Evolutionary conservation across 2,329 filamentous ascomycete genomes (phyloP), one percentile per base, ranked within the genome.

Genomic region (Pseudocercospora musae): DNA sequence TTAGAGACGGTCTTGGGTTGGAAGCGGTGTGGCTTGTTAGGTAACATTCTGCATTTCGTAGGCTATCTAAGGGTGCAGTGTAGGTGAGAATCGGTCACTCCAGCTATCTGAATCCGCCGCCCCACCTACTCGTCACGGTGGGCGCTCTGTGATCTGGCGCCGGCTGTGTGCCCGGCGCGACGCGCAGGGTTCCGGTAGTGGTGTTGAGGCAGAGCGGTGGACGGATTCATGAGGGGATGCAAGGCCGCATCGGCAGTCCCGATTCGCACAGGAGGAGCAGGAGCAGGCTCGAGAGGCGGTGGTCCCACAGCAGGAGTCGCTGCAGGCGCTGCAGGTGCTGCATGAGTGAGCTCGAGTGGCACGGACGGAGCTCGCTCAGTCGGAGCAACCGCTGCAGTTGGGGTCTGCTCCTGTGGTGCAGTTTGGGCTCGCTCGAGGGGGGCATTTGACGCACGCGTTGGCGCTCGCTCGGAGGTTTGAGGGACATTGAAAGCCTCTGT

Each of bases 211-310:
- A 64, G 50, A 13, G 49, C 20, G 21, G 59, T 64, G 4, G 50
- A 40, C 2, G 62, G 62, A 20, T 61, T 58, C 63, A 60, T 62
- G 62, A 64, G 48, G 13, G 62, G 62, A 27, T 63, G 62, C 27
- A 50, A 50, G 29, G 49, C 23, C 21, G 50, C 49, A 48, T 52
- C 25, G 33, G 29, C 27, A 18, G 52, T 40, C 7, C 52, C 52
- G 9, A 54, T 54, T 15, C 52, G 52, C 15, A 54, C 52, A 20
- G 52, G 29, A 20, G 52, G 52, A 40, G 52, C 25, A 27, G 49
- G 49, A 13, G 21, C 11, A 11, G 49, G 21, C 25, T 23, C 20
- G 7, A 23, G 25, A 27, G 49, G 20, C 21, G 49, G n/a, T 25
- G 21, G 8, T 11, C n/a, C 27, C 18, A 18, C 29, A 20, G 52